These are phyloP conservation scores for Sclerotinia borealis DNA, from an alignment of 2,329 filamentous ascomycete genomes.

Conservation along the genomic window DNA sequence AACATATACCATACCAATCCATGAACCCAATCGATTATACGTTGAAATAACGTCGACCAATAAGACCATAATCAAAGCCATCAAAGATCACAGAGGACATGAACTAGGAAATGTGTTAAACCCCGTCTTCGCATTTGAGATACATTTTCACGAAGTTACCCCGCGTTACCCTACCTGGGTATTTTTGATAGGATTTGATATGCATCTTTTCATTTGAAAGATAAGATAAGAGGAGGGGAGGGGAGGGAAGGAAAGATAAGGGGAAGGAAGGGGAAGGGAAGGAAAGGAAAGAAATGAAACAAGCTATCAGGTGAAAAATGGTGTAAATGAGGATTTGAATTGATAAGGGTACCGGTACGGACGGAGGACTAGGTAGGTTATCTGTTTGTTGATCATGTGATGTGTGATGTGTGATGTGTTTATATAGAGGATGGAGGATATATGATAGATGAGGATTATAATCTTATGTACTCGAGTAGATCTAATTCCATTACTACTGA, in stretches of 20 bases:
- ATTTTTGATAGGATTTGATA: not conserved
- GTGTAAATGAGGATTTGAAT: not conserved
- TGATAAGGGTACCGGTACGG: too few species aligned
- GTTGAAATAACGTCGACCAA: too few species aligned
- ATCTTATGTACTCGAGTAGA: too few species aligned
- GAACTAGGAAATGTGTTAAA: not conserved
- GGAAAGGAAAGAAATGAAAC: not conserved
- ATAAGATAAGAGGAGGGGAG: not conserved
- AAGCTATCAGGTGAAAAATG: slow-evolving; percentile 3
- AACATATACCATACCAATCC: not conserved
- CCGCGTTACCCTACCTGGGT: too few species aligned
- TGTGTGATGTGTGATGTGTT: too few species aligned
- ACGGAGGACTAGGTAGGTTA: too few species aligned
- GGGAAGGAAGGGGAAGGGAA: too few species aligned
- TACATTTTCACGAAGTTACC: not conserved
- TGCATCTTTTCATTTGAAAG: too few species aligned
- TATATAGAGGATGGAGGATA: not conserved
- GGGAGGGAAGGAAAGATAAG: too few species aligned
- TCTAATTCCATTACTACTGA: too few species aligned
- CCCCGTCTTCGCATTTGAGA: not conserved
- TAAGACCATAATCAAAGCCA: not conserved
- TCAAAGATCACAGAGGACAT: not conserved
- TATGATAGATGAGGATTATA: not conserved
- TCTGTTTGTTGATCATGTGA: not conserved
- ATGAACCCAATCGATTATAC: too few species aligned